Evolutionary conservation across 2,329 filamentous ascomycete genomes (phyloP), one percentile per base, ranked within the genome.

Genomic region (Mollisia scopiformis): DNA sequence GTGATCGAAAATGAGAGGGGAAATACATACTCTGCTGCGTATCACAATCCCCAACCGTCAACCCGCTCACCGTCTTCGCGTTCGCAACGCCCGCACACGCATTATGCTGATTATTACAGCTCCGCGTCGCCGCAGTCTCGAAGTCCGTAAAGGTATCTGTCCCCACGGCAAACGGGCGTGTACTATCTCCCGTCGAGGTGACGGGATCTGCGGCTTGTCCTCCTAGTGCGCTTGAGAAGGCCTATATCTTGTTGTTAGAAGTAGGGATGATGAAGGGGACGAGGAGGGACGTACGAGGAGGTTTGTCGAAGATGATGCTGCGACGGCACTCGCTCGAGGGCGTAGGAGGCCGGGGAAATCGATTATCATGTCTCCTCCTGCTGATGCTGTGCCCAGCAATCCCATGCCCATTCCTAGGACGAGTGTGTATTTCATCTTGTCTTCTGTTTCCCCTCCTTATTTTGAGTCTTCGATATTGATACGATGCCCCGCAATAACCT

Each of bases 311-410:
- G 13, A 33, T 4, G 43, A 21, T 1, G 21, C 25, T 2, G 43
- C 23, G 14, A 47, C 43, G 3, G 43, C 43, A 27, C 23, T 27
- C 61, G 73, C 11, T 62, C 69, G 75, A 57, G 66, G 67, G 25
- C 57, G 28, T 21, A 62, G 19, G 39, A 59, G 55, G 13, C 49
- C 56, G 25, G 60, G 60, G 53, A 62, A 62, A 33, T 46, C 53
- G n/a, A 62, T 59, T 21, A 49, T 23, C 23, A 62, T 55, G 21
- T 62, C 57, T 33, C 37, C 47, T 33, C 27, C 53, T 11, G 57
- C 57, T 13, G 52, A 25, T 28, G 33, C 21, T n/a, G 30, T 31
- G 27, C 19, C 27, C 33, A 43, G 39, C 33, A 33, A 7, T 5
- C 11, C 39, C 8, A 43, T n/a, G n/a, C n/a, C 8, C 11, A 35